phyloP scores from a whole-genome alignment of 257 asterid species.

The Eucommia ulmoides region DNA sequence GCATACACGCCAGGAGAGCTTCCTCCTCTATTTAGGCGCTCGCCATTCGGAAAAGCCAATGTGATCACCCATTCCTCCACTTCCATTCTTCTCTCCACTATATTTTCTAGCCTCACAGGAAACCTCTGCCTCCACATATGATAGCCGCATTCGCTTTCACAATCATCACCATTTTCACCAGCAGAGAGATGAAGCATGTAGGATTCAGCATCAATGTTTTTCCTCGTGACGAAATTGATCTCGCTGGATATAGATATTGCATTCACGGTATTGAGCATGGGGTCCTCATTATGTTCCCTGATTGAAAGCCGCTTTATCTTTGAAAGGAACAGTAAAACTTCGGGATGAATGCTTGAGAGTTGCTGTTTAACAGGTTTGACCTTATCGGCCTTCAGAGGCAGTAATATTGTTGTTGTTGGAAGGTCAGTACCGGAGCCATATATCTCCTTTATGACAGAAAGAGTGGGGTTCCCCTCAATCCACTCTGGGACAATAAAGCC shows the following conservation, averaged over 20 bases:
- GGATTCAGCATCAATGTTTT: constrained; percentile 25
- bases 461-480: constrained; percentile 20
- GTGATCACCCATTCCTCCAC: constrained; percentile 28
- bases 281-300: constrained; percentile 22
- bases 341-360: constrained; percentile 27
- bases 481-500: constrained; percentile 27
- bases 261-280: constrained; percentile 11
- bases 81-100: constrained; percentile 22
- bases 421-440: constrained; percentile 13
- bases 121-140: constrained; percentile 29
- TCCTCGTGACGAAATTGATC: constrained; percentile 16
- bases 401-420: constrained; percentile 21
- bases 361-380: constrained; percentile 25
- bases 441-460: constrained; percentile 7
- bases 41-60: constrained; percentile 23
- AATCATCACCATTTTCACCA: constrained; percentile 11
- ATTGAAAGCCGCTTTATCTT: constrained; percentile 24
- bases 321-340: constrained; percentile 19
- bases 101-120: constrained; percentile 16
- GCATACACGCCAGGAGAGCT: constrained; percentile 25
- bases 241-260: constrained; percentile 24
- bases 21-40: constrained; percentile 22
- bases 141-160: constrained; percentile 19
- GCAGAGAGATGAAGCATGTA: constrained; percentile 20
- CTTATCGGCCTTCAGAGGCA: constrained; percentile 27